Base-by-base conservation (phyloP, 495 filamentous ascomycete species). In the Hypoxylon perforatum region DNA sequence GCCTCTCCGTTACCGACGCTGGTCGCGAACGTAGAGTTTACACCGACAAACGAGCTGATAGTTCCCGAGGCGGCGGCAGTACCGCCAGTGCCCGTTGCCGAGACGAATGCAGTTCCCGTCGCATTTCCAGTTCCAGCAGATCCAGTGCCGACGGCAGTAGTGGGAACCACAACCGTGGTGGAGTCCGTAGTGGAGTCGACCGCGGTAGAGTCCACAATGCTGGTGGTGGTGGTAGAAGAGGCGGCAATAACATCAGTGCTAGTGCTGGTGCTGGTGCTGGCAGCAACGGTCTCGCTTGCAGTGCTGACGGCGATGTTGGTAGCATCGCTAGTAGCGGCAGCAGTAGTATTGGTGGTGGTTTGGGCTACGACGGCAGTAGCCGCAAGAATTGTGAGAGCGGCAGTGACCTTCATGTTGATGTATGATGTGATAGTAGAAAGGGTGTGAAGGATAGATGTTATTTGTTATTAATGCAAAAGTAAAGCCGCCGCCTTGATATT, bases 311-410 rank as follows among this genome's bases (percentile, higher is more conserved):
- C 41, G 36, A 35, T 22, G 12, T 42, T 8, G 39, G 57, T 49
- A n/a, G 9, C 33, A 7, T 28, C 1, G 50, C 25, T 47, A 30
- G 33, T 49, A 9, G 28, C 17, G 21, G 57, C 47, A 14, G 45
- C 44, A 11, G 49, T 50, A 15, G 39, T 54, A 18, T 51, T 36
- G 5, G 53, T 56, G 39, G 56, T 36, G 6, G 22, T 52, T 8
- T 69, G 66, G 35, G 67, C 63, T 22, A 63, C 54, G n/a, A 61
- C 61, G 38, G 69, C 57, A 38, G 69, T 68, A 48, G 57, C 72
- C 50, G 65, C 67, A 2, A 69, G 22, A 21, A 69, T 50, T 7
- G 55, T 42, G 18, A 69, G 22, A n/a, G 52, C 49, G 17, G 60
- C 22, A 8, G 50, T 50, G 22, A 46, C 44, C 56, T 64, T 69